These are phyloP conservation scores for Candolleomyces eurysporus DNA, from an alignment of 768 basidiomycete species.

Conservation along the genomic window DNA sequence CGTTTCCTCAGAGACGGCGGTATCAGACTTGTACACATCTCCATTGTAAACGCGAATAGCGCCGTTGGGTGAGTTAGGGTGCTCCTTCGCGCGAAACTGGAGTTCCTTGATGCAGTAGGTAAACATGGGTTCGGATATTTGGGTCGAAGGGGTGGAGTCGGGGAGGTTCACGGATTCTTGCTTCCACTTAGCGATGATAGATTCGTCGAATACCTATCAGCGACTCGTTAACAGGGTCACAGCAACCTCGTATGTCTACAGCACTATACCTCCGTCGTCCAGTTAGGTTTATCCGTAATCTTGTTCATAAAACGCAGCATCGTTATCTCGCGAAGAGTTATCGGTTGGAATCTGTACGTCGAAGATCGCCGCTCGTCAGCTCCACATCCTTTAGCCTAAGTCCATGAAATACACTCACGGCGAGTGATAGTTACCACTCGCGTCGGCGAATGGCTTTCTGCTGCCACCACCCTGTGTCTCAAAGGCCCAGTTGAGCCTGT, in stretches of 20 bases:
- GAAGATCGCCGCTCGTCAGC: too few relatives aligned
- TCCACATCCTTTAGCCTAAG: too few relatives aligned
- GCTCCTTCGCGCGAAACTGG: conserved; percentile 13
- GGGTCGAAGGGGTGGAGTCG: background rate
- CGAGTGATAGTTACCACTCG: too few relatives aligned
- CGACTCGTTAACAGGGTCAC: conserved; percentile 2
- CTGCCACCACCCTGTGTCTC: too few relatives aligned
- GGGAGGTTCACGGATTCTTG: conserved; percentile 1
- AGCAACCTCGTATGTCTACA: background rate
- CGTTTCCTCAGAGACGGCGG: conserved; percentile 21
- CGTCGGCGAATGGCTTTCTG: too few relatives aligned
- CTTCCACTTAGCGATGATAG: conserved; percentile 15
- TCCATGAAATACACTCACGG: too few relatives aligned
- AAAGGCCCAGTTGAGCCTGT: too few relatives aligned
- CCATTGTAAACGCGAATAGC: conserved; percentile 12
- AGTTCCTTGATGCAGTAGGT: conserved; percentile 18
- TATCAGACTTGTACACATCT: conserved; percentile 24
- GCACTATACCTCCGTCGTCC: conserved; percentile 25
- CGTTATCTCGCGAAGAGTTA: conserved; percentile 27
- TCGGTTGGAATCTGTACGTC: background rate
- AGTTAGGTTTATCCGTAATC: conserved; percentile 31
- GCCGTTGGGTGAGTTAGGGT: conserved; percentile 10
- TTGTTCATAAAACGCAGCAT: conserved; percentile 36
- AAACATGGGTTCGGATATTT: conserved; percentile 17
- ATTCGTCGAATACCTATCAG: conserved; percentile 13